Evolutionary conservation across 768 basidiomycete genomes (phyloP), one percentile per base, ranked within the genome.

Genomic region (Leucosporidium yakuticum): DNA sequence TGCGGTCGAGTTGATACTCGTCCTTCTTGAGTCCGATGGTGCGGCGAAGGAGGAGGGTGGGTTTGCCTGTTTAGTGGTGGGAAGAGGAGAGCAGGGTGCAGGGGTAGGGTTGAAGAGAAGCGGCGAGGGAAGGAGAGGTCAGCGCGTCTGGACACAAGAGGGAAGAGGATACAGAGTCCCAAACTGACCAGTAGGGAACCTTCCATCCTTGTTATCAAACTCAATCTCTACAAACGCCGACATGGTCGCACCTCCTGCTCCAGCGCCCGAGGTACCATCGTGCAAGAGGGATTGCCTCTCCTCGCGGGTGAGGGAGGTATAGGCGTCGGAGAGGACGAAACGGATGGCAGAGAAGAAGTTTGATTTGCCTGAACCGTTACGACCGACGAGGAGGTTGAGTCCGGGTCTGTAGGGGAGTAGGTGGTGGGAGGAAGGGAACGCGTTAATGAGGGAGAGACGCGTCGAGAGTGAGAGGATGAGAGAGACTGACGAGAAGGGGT

Each of bases 331-430:
- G 21, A 99, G 83, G 19, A 98, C 96, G 75, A 99, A 99, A 14
- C 95, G 90, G 76, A 98, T 97, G 27, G 95, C 93, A 48, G 90
- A 87, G 79, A 99, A 99, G 83, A 99, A 98, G 78, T 98, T 99
- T 76, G 90, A 93, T 83, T 99, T 99, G 60, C 96, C 96, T 9
- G 90, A 91, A 19, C 96, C 96, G 84, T 99, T 98, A 53, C 96
- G 82, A 20, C 96, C 95, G 12, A 98, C 94, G 14, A 98, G 92
- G 17, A 98, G 93, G 80, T 98, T 98, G 77, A 96, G 92, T 59
- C 83, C 86, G 1, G 93, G 86, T 27, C 80, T 80, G 67, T 29
- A 44, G 2, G 29, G 12, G 58, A 4, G 17, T 4, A 11, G 47
- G 31, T 11, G 15, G 19, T 19, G 4, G 44, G 20, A 2, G 21